Evolutionary conservation across 2,329 filamentous ascomycete species (phyloP), one percentile per base, ranked within the genome.

Genomic region (Juglanconis juglandina): DNA sequence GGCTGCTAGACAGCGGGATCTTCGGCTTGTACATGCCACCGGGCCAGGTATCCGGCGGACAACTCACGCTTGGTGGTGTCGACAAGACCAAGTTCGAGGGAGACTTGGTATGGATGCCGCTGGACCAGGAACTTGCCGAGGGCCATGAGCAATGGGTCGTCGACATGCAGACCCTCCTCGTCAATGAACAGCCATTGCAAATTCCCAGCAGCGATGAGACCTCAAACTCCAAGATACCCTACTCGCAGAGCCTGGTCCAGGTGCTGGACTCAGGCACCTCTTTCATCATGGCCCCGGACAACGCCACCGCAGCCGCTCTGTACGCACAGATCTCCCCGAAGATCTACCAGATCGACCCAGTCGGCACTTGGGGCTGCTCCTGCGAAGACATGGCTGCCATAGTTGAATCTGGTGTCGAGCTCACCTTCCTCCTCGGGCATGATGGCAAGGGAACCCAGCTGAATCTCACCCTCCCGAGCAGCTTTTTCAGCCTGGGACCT

Each of bases 261-360:
- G 58, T 72, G 5, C 64, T 73, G 8, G 71, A 73, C 57, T 65
- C 68, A 0, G 69, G 71, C 30, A 72, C 70, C 0, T 66, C 71
- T 1, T 71, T 68, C 63, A 65, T 73, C 58, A 63, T 68, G 60
- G 66, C 67, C 0, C 68, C 69, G 3, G 66, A 71, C 51, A 64
- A 68, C 52, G 54, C 62, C 32, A 70, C 68, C 0, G 69, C 69
- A 9, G 62, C 64, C 34, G 66, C 64, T 32, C 51, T 73, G 8
- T 73, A 73, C 59, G 66, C 67, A 4, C 61, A 63, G 32, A 66
- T 73, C 35, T 70, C 69, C 9, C 62, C 66, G 5, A 62, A 67
- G 41, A 72, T 73, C 52, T 65, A 63, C 51, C 66, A 65, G 56
- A 68, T 73, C 53, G 70, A 71, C 57, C 50, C 66, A 7, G 61